Base-by-base conservation (phyloP, 169 alveolate genomes). In the Plasmodium gaboni region DNA sequence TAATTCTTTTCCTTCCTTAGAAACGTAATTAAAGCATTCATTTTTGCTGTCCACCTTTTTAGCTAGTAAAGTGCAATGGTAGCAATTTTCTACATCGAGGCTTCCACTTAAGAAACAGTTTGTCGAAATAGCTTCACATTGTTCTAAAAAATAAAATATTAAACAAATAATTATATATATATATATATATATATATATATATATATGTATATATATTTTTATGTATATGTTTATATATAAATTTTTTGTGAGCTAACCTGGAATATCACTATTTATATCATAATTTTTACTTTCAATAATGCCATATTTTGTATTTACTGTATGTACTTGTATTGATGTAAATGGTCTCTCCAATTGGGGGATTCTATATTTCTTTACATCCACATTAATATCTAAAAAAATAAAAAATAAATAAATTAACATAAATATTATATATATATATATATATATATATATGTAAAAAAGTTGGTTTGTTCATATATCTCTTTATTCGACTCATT, bases 321-420 rank as follows among this genome's bases (percentile, higher is more conserved):
- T 63, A n/a, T 76, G 48, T 24, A 76, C 88, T 55, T 63, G 88
- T 76, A 76, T 76, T 42, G 88, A 46, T 22, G 78, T 76, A 28
- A 76, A 63, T 38, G 88, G 88, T 1, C 68, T n/a, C 1, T 76
- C 88, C 19, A 76, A 24, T 57, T 48, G 24, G 9, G 88, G 88
- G 12, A 76, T 1, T 15, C 48, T 64, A 59, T 13, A 76, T 42
- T 42, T 76, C 32, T 71, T 67, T 17, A 63, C 55, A 28, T 76
- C 88, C 38, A 15, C 74, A 26, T 63, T 26, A 9, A 24, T 13
- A 17, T 1, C 44, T 26, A 15, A 67, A 24, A 24, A 13, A 44
- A 10, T 44, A 67, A 55, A 57, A 28, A 19, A 19, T 12, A 3
- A 46, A 19, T 12, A 24, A 64, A 42, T 51, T 10, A 15, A 53